Conservation (phyloP, 192 early-diverging fungal species). For the Bifiguratus adelaidae region DNA sequence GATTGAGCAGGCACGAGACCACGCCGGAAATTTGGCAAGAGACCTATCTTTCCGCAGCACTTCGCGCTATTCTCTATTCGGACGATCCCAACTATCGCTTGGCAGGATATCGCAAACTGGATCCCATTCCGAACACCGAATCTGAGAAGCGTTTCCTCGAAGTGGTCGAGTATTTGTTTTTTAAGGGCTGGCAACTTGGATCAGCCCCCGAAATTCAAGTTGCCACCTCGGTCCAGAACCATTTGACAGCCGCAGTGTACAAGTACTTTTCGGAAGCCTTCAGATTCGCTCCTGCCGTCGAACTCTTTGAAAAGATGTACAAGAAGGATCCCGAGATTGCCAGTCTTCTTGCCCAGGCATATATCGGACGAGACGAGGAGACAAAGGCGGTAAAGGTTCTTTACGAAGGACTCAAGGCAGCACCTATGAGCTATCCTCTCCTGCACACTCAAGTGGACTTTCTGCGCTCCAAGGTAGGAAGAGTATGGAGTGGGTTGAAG, state of each 20-base stretch:
- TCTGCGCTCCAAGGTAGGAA: slow-evolving; percentile 60
- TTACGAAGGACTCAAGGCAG: slow-evolving; percentile 69
- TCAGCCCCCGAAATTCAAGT: slow-evolving; percentile 90
- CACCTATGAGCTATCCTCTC: slow-evolving; percentile 73
- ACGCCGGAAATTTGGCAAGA: slow-evolving; percentile 85
- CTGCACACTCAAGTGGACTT: slow-evolving; percentile 90
- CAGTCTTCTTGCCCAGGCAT: slow-evolving; percentile 71
- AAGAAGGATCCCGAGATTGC: slow-evolving; percentile 83
- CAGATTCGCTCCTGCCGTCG: slow-evolving; percentile 65
- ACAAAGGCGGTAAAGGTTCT: slow-evolving; percentile 86
- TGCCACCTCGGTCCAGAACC: slow-evolving; percentile 84
- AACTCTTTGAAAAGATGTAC: slow-evolving; percentile 72
- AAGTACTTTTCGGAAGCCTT: slow-evolving; percentile 84
- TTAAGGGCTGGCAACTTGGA: slow-evolving; percentile 89
- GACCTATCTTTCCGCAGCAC: slow-evolving; percentile 75
- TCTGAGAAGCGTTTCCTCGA: slow-evolving; percentile 80
- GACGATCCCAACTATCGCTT: slow-evolving; percentile 79
- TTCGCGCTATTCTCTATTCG: slow-evolving; percentile 86
- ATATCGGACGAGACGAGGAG: slow-evolving; percentile 79
- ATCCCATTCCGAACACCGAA: slow-evolving; percentile 65
- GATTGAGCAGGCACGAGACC: slow-evolving; percentile 43
- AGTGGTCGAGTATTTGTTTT: slow-evolving; percentile 72
- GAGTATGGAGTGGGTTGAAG: not conserved
- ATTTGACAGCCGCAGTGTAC: slow-evolving; percentile 78
- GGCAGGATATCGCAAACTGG: slow-evolving; percentile 82